Base-by-base conservation (phyloP, 768 basidiomycete species). In the Trametes gibbosa region DNA sequence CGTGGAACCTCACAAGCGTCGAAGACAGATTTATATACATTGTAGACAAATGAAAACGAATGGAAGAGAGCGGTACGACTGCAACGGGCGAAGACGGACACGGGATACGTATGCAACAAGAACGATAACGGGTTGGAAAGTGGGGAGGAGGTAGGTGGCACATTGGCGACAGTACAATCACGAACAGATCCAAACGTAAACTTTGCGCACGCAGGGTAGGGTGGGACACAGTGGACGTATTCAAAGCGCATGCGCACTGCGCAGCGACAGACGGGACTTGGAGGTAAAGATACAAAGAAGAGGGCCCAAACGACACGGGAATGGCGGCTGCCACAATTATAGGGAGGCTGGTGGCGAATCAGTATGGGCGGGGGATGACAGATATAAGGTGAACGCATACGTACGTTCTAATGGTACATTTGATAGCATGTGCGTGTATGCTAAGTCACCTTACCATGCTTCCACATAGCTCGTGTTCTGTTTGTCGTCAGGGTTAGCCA, bases 331-430 rank as follows among this genome's bases (percentile, higher is more conserved):
- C 24, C 54, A 24, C 14, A 23, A 56, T 56, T 56, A 56, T 56
- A 49, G 37, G 46, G 29, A 1, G 39, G 39, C 34, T 25, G 37
- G 17, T 29, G 25, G 13, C 4, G 45, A 21, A 32, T 46, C 45
- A 47, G 10, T 16, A 14, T 6, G 23, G 35, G 27, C 4, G 51
- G 17, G 8, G n/a, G 12, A 4, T 1, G 19, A 19, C n/a, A n/a
- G 0, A 7, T 23, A 12, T 25, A 12, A 19, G 19, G 19, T 1
- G 23, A 13, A 14, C 8, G 42, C 9, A n/a, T 13, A 21, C 50
- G 16, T 40, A 60, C 58, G 47, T 46, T 50, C 42, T 56, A 61
- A 47, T 61, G 49, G 19, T 61, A 61, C 59, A 61, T 56, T 40
- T 8, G 32, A 17, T 45, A 46, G 35, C 12, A 32, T 42, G 35